Percentiles rank a stretch among this genome's conserved stretches.
Conservation (phyloP, 768 basidiomycete genomes). For the Tylopilus sp. region DNA sequence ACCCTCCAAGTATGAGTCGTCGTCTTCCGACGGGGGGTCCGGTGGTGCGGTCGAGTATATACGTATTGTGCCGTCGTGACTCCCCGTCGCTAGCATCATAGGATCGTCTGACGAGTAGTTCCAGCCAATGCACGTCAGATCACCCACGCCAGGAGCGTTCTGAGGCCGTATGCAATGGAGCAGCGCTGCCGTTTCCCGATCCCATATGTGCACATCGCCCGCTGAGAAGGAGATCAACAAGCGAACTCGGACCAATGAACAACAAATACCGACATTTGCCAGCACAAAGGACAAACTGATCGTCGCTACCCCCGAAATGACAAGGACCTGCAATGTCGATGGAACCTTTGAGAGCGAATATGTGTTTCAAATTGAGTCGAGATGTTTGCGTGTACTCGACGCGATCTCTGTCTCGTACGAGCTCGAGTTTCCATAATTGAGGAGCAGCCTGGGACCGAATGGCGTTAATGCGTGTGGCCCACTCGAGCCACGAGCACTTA, state of each 20-base stretch:
- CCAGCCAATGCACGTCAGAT: conserved; percentile 80
- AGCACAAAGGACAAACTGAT: conserved; percentile 75
- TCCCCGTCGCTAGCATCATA: conserved; percentile 65
- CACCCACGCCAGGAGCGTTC: conserved; percentile 45
- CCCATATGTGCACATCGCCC: conserved; percentile 86
- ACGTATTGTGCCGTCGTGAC: conserved; percentile 70
- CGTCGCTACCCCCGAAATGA: conserved; percentile 78
- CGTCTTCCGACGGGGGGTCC: conserved; percentile 22
- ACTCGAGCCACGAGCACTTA: conserved; percentile 12
- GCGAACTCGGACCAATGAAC: not conserved
- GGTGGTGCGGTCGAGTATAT: conserved; percentile 58
- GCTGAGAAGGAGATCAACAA: conserved; percentile 37
- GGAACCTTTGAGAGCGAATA: conserved; percentile 63
- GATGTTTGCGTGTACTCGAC: conserved; percentile 34
- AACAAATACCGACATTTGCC: conserved; percentile 53
- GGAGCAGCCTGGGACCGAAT: conserved; percentile 55
- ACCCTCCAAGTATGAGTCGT: conserved; percentile 23
- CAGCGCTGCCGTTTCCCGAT: conserved; percentile 70
- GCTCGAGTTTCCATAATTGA: conserved; percentile 71
- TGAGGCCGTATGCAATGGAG: conserved; percentile 69
- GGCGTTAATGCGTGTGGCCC: conserved; percentile 8
- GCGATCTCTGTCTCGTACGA: conserved; percentile 49
- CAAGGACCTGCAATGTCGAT: conserved; percentile 80
- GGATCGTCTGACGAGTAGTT: conserved; percentile 56
- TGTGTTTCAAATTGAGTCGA: conserved; percentile 49